Evolutionary conservation across 441 rosid genomes (phyloP).

Genomic region (Flueggea neowawraea): DNA sequence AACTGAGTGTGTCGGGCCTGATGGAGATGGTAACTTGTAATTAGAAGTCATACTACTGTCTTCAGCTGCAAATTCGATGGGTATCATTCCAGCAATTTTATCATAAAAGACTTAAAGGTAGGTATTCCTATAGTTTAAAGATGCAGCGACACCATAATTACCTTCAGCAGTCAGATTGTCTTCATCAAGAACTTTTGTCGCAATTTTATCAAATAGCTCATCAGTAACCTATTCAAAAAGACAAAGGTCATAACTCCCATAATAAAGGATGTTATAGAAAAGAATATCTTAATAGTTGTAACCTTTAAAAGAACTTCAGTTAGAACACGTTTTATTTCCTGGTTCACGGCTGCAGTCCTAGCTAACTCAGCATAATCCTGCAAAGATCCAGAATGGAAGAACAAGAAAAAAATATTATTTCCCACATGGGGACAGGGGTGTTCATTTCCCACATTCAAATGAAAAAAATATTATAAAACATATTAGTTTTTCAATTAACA

Average conservation of each 20-base stretch:
- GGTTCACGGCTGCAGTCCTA: slow-evolving; percentile 73
- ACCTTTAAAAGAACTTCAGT: slow-evolving; percentile 99
- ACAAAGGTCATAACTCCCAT: slow-evolving; percentile 17
- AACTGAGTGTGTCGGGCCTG: slow-evolving; percentile 27
- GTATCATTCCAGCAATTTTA: slow-evolving; percentile 6
- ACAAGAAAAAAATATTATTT: too few species aligned
- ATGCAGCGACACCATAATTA: slow-evolving; percentile 11
- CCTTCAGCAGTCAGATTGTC: slow-evolving; percentile 64
- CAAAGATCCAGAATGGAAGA: slow-evolving; percentile 20
- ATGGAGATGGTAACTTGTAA: slow-evolving; percentile 30
- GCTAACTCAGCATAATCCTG: slow-evolving; percentile 84
- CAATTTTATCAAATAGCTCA: slow-evolving; percentile 93
- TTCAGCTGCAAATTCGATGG: slow-evolving; percentile 35
- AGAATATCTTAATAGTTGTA: slow-evolving; percentile 22
- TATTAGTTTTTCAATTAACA: not conserved
- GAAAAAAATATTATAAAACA: too few species aligned
- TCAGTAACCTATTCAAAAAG: slow-evolving; percentile 76
- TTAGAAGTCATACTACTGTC: slow-evolving; percentile 28
- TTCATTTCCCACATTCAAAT: too few species aligned
- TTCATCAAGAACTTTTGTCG: slow-evolving; percentile 80
- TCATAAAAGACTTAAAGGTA: not conserved
- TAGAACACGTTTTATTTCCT: slow-evolving; percentile 88
- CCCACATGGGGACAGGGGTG: not conserved
- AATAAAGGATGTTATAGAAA: slow-evolving; percentile 12
- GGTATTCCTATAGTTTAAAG: not conserved